Percentiles rank a stretch among this genome's conserved stretches.
phyloP scores from a whole-genome alignment of 805 yeast species.

The Ogataea trehaloabstinens region DNA sequence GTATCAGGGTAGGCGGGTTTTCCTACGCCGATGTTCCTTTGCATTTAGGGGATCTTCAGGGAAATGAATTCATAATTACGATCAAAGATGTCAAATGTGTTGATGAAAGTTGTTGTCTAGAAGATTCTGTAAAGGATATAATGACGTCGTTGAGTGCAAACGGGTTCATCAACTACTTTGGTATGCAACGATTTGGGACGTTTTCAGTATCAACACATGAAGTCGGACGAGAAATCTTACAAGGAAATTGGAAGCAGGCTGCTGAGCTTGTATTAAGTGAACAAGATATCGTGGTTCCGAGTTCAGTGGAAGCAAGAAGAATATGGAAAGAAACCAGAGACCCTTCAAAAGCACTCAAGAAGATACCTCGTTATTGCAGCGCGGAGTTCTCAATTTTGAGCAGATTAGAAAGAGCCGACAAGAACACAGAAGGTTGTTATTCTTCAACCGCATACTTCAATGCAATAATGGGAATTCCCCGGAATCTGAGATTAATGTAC shows the following conservation, averaged over 20 bases:
- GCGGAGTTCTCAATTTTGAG: slow-evolving; percentile 79
- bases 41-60: slow-evolving; percentile 77
- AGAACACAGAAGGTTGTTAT: slow-evolving; percentile 45
- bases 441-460: slow-evolving; percentile 59
- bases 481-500: slow-evolving; percentile 90
- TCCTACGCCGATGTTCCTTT: slow-evolving; percentile 60
- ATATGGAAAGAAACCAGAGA: slow-evolving; percentile 76
- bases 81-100: slow-evolving; percentile 64
- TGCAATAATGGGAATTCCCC: slow-evolving; percentile 85
- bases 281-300: slow-evolving; percentile 81
- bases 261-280: slow-evolving; percentile 78
- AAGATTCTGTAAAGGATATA: slow-evolving; percentile 47
- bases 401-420: slow-evolving; percentile 51
- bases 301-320: slow-evolving; percentile 76
- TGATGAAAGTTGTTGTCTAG: slow-evolving; percentile 35
- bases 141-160: slow-evolving; percentile 54
- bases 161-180: slow-evolving; percentile 93
- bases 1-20: slow-evolving; percentile 79
- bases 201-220: slow-evolving; percentile 89
- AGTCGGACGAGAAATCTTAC: slow-evolving; percentile 70
- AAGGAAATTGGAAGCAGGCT: slow-evolving; percentile 76
- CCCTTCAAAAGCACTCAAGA: slow-evolving; percentile 59
- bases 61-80: slow-evolving; percentile 86
- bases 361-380: slow-evolving; percentile 84
- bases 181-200: slow-evolving; percentile 99